These are phyloP conservation scores for Bremia lactucae DNA, from an alignment of 352 stramenopile genomes.

Conservation along the genomic window DNA sequence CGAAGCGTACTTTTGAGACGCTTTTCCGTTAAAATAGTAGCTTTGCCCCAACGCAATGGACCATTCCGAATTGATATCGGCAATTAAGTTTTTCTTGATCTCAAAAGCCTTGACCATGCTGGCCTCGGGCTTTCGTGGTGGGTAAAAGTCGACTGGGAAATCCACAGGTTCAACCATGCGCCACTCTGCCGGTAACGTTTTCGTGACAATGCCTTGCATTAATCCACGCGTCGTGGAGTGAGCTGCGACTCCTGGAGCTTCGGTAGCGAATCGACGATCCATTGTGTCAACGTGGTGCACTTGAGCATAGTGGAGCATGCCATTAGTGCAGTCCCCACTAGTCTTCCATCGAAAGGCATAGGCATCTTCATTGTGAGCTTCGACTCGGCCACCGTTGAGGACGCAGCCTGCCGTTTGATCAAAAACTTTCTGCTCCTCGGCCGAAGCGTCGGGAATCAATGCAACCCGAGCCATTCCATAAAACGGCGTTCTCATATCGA, in stretches of 20 bases:
- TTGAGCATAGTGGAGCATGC: constrained; percentile 52
- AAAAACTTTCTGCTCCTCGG: constrained; percentile 24
- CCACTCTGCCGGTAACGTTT: constrained; percentile 32
- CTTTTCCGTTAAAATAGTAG: constrained; percentile 49
- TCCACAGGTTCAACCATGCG: constrained; percentile 31
- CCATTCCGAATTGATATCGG: constrained; percentile 33
- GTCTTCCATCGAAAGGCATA: constrained; percentile 56
- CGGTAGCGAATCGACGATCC: constrained; percentile 27
- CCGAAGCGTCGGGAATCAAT: constrained; percentile 26
- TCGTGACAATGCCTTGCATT: constrained; percentile 45
- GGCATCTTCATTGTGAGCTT: constrained; percentile 28
- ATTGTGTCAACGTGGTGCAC: constrained; percentile 53
- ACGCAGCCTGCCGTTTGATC: constrained; percentile 31
- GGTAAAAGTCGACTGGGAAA: constrained; percentile 42
- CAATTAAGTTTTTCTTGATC: constrained; percentile 28
- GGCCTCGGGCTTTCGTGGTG: constrained; percentile 21
- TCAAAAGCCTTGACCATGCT: constrained; percentile 17
- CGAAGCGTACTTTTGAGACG: constrained; percentile 40
- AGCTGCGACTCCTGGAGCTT: constrained; percentile 20
- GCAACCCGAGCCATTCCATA: constrained; percentile 24
- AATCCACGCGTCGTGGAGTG: constrained; percentile 44
- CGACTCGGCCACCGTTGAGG: constrained; percentile 33
- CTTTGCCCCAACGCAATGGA: constrained; percentile 27
- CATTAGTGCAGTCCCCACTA: constrained; percentile 36
- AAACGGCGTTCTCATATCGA: constrained; percentile 24